Conservation (phyloP, 108 stramenopile species). For the Nitzschia sp. region DNA sequence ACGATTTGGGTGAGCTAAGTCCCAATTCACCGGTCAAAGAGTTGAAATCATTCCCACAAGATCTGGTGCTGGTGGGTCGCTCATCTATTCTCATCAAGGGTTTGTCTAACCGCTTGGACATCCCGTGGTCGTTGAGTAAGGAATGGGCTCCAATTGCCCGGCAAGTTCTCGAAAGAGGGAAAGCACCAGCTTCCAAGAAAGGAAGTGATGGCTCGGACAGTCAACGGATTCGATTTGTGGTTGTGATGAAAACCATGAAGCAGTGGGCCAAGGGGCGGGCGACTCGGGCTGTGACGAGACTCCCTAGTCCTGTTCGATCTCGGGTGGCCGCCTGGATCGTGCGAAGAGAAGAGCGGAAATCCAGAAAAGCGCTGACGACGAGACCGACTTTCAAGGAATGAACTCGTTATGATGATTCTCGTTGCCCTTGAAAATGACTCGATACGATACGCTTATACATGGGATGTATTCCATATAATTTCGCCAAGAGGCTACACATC, state of each 20-base stretch:
- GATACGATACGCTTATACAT: too few relatives aligned
- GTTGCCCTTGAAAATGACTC: too few relatives aligned
- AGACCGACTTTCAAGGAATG: background rate
- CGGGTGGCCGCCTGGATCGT: background rate
- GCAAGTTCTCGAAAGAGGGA: conserved; percentile 40
- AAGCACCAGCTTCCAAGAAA: background rate
- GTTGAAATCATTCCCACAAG: conserved; percentile 90
- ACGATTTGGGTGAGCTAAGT: conserved; percentile 76
- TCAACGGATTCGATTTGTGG: conserved; percentile 57
- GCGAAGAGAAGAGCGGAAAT: background rate
- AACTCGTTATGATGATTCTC: too few relatives aligned
- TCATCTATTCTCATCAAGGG: conserved; percentile 94
- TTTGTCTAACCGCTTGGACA: conserved; percentile 74
- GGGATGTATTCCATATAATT: too few relatives aligned
- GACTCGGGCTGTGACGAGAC: conserved; percentile 36
- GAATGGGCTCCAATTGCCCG: conserved; percentile 86
- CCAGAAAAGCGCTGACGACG: background rate
- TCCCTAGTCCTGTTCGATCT: conserved; percentile 65
- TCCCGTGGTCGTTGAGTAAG: conserved; percentile 84
- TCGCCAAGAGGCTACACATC: too few relatives aligned
- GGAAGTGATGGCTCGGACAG: background rate
- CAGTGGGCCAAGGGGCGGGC: conserved; percentile 71
- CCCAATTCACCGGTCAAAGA: conserved; percentile 91
- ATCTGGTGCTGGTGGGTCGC: conserved; percentile 91
- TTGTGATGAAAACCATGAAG: conserved; percentile 53